Base-by-base conservation (phyloP, 345 rosid genomes). In the Ceriops decandra region DNA sequence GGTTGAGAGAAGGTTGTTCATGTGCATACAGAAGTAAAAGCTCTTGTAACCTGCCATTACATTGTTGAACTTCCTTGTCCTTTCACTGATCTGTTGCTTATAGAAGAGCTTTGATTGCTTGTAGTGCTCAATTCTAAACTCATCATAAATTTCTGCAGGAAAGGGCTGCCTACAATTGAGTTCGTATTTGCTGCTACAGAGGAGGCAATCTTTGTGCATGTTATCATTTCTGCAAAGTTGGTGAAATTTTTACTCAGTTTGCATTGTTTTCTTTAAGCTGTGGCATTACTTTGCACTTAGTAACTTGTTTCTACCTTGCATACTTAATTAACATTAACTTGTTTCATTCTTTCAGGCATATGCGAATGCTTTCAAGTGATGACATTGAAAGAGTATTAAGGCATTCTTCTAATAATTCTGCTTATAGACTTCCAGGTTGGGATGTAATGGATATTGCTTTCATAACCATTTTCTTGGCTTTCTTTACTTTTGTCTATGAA, bases 101-200 rank as follows among this genome's bases (percentile, higher is more conserved):
- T 13, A 42, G 49, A 13, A 13, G 49, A 42, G 49, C 49, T 15
- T 42, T 42, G 49, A 42, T 42, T 13, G 30, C 59, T 56, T 5
- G 5, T 22, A 24, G 6, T 56, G 16, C 16, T 22, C 24, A 8
- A 22, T 22, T 56, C 28, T 56, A 56, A 27, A 21, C 30, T 56
- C 28, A 22, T 56, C 16, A 56, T 22, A 52, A 66, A 27, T 52
- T 78, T 78, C 68, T 82, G 79, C 86, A 95, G 99, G 92, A 90
- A 87, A 84, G 97, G 96, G 61, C 96, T 81, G 60, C 97, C 90
- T 57, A 84, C 89, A 7, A 77, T 88, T 70, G 99, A 95, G 82
- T 90, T 95, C 81, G 77, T 91, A 72, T 95, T 95, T 85, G 84
- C 99, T 82, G 98, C 99, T 38, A 87, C 96, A 20, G 92, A 88